Evolutionary conservation across 2,329 filamentous ascomycete genomes (phyloP).

Genomic region (Alternaria ethzedia): DNA sequence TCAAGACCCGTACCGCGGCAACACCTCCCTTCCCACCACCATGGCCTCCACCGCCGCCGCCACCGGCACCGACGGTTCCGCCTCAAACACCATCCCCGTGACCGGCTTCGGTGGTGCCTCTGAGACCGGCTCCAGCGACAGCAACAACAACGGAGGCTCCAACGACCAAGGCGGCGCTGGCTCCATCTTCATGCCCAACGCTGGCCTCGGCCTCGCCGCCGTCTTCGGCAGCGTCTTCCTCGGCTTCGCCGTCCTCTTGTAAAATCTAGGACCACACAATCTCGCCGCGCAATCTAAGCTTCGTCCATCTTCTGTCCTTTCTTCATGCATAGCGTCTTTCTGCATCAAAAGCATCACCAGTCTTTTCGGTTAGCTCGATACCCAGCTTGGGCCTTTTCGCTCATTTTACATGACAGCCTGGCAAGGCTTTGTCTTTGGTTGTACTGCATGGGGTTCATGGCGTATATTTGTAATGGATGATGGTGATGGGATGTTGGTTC

Average conservation of each 20-base stretch:
- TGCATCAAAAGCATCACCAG: slow-evolving; percentile 2
- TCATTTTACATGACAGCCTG: slow-evolving; percentile 12
- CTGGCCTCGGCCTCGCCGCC: slow-evolving; percentile 62
- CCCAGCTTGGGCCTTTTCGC: slow-evolving; percentile 15
- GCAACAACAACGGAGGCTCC: slow-evolving; percentile 26
- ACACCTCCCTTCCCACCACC: slow-evolving; percentile 60
- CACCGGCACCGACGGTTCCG: slow-evolving; percentile 36
- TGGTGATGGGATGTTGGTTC: not conserved
- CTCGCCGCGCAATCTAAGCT: not conserved
- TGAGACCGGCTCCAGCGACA: slow-evolving; percentile 11
- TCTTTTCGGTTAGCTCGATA: slow-evolving; percentile 14
- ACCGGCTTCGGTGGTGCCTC: slow-evolving; percentile 38
- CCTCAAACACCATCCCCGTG: slow-evolving; percentile 37
- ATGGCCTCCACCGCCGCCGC: slow-evolving; percentile 51
- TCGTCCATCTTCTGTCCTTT: slow-evolving; percentile 9
- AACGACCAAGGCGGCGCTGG: slow-evolving; percentile 35
- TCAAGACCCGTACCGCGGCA: slow-evolving; percentile 65
- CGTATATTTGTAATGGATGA: not conserved
- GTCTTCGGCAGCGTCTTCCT: slow-evolving; percentile 63
- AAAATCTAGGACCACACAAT: slow-evolving; percentile 11
- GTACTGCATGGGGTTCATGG: not conserved
- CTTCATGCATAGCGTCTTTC: slow-evolving; percentile 21
- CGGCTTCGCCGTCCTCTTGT: slow-evolving; percentile 59
- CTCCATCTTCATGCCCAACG: slow-evolving; percentile 59
- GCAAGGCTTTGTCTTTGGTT: not conserved